These are phyloP conservation scores for Suhomyces sp. DNA, from an alignment of 805 yeast species.

Conservation along the genomic window DNA sequence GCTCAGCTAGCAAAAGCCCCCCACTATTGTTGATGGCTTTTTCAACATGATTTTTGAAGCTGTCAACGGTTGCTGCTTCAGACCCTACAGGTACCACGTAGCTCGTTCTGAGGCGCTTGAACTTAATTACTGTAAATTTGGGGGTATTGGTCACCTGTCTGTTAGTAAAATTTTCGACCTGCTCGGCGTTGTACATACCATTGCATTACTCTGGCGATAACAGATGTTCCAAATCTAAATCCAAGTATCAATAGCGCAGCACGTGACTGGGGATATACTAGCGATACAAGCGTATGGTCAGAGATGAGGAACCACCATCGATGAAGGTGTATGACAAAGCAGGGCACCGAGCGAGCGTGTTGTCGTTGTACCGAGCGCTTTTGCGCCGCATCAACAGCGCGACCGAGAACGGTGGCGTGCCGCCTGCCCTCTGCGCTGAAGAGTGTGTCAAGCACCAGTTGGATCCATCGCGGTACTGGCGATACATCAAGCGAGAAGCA, in stretches of 20 bases:
- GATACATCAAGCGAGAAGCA: slow-evolving; percentile 1
- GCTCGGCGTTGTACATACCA: background rate
- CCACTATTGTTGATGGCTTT: slow-evolving; percentile 46
- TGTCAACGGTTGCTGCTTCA: background rate
- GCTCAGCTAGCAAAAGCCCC: slow-evolving; percentile 33
- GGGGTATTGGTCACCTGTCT: background rate
- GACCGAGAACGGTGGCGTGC: background rate
- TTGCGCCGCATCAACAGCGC: slow-evolving; percentile 1
- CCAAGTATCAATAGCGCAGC: background rate
- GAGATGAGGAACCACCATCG: background rate
- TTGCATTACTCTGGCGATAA: background rate
- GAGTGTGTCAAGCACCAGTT: background rate
- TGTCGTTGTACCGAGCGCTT: slow-evolving; percentile 3
- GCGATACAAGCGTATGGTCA: background rate
- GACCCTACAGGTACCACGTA: slow-evolving; percentile 24
- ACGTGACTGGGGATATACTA: background rate
- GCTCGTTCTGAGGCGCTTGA: slow-evolving; percentile 32
- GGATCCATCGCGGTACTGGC: slow-evolving; percentile 1
- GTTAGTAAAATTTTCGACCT: background rate
- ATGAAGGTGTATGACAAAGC: slow-evolving; percentile 1
- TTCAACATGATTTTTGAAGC: slow-evolving; percentile 6
- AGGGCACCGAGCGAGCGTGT: background rate
- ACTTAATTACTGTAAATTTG: slow-evolving; percentile 30
- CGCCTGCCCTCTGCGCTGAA: background rate
- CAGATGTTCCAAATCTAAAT: background rate